phyloP scores from a whole-genome alignment of 73 alveolate species.

The Tetrahymena borealis region DNA sequence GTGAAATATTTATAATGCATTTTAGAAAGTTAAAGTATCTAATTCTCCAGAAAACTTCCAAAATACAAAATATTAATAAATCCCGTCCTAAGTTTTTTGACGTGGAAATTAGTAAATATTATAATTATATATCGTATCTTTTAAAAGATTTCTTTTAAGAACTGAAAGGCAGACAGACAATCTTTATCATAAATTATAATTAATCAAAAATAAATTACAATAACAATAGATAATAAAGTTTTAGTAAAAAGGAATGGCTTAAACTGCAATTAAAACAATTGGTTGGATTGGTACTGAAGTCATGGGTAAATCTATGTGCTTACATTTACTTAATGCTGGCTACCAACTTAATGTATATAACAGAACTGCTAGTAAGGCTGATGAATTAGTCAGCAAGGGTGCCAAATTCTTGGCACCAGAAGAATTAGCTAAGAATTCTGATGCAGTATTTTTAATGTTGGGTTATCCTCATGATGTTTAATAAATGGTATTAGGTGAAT shows the following conservation, averaged over 20 bases:
- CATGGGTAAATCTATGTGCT: slow-evolving; percentile 87
- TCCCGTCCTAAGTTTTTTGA: no score
- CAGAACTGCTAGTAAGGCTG: slow-evolving; percentile 77
- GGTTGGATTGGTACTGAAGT: slow-evolving; percentile 94
- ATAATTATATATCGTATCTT: no score
- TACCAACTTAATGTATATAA: slow-evolving; percentile 55
- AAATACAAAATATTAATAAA: no score
- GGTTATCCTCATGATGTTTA: slow-evolving; percentile 91
- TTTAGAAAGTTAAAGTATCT: no score
- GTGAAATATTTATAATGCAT: no score
- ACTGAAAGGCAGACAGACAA: no score
- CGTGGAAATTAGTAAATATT: no score
- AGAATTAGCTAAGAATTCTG: slow-evolving; percentile 68
- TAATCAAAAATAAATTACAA: not conserved
- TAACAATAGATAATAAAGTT: not conserved
- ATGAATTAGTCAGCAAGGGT: slow-evolving; percentile 55
- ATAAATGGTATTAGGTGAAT: slow-evolving; percentile 57
- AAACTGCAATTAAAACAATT: slow-evolving; percentile 6
- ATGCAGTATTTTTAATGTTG: slow-evolving; percentile 71
- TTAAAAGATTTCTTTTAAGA: no score
- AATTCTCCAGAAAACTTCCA: no score
- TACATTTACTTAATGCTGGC: slow-evolving; percentile 67
- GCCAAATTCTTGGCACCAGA: slow-evolving; percentile 54
- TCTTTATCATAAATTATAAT: not conserved
- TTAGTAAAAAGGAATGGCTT: no score